Base-by-base conservation (phyloP, 2,329 filamentous ascomycete species). In the Aspergillus carbonarius region DNA sequence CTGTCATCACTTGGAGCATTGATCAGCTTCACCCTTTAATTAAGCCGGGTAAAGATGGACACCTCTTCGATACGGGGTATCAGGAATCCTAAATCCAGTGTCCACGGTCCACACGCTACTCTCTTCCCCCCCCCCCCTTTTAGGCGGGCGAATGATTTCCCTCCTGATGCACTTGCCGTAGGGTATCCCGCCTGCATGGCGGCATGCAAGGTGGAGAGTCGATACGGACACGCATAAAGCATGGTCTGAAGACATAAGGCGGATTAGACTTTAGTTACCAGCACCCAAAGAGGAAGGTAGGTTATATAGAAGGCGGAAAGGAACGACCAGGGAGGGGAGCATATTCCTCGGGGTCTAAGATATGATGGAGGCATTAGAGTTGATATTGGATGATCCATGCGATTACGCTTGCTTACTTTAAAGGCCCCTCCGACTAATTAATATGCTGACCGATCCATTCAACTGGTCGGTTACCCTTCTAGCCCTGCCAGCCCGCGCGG, bases 181-280 rank as follows among this genome's bases (percentile, higher is more conserved):
- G 25, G 44, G 34, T 37, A 35, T 50, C 20, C 47, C 32, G 30
- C 25, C 48, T 51, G 34, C 34, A 51, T 34, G 48, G 48, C 48
- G 30, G 20, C 27, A 53, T 53, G 50, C 35, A 32, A 30, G n/a
- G 35, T 53, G 35, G 50, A 30, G 25, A 48, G 44, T 30, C 44
- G 23, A 48, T 47, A 47, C 42, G 42, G 42, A 25, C 20, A 27
- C 42, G 42, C 44, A 48, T 48, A 48, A 17, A 17, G 44, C 44
- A 48, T 48, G 44, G 44, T 30, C 42, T 48, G 44, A 48, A 30
- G 44, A 30, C 51, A 54, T 54, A 54, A 49, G 15, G 50, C 39
- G 40, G 44, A 47, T 58, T 60, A 57, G 46, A 58, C 58, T 60
- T 55, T 58, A 34, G 46, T 60, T 55, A 55, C 39, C 40, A 53